These are phyloP conservation scores for Tephrocybe sp. DNA, from an alignment of 768 basidiomycete species.

Conservation along the genomic window DNA sequence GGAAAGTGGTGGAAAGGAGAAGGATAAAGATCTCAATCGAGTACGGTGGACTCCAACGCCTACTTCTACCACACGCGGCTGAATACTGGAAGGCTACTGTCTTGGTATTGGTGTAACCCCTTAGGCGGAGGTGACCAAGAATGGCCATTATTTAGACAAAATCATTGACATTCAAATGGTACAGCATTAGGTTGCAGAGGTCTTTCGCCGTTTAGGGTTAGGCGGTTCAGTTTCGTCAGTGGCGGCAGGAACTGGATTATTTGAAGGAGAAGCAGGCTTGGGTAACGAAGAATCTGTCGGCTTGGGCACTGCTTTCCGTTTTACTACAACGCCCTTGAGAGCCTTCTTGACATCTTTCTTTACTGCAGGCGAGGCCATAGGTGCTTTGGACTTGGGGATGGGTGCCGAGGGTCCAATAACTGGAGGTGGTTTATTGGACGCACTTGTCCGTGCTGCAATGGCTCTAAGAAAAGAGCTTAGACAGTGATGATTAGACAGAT, in stretches of 20 bases:
- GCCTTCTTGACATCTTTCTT: constrained; percentile 67
- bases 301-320: constrained; percentile 58
- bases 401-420: constrained; percentile 31
- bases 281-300: constrained; percentile 19
- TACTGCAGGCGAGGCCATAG: constrained; percentile 23
- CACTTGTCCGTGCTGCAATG: constrained; percentile 67
- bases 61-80: constrained; percentile 21
- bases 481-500: neutral
- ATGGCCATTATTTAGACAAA: neutral
- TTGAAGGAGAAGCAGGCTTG: constrained; percentile 11
- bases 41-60: constrained; percentile 84
- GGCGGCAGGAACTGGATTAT: constrained; percentile 11
- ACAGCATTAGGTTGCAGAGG: constrained; percentile 28
- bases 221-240: constrained; percentile 23
- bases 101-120: too few relatives aligned
- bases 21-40: constrained; percentile 60
- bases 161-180: constrained; percentile 3
- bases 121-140: too few relatives aligned
- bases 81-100: too few relatives aligned
- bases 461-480: constrained; percentile 30
- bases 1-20: constrained; percentile 41
- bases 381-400: constrained; percentile 27
- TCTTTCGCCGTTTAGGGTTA: constrained; percentile 58
- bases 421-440: constrained; percentile 43
- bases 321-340: constrained; percentile 78